phyloP scores from a whole-genome alignment of 345 rosid species.

The Eucalyptus tenuipes region DNA sequence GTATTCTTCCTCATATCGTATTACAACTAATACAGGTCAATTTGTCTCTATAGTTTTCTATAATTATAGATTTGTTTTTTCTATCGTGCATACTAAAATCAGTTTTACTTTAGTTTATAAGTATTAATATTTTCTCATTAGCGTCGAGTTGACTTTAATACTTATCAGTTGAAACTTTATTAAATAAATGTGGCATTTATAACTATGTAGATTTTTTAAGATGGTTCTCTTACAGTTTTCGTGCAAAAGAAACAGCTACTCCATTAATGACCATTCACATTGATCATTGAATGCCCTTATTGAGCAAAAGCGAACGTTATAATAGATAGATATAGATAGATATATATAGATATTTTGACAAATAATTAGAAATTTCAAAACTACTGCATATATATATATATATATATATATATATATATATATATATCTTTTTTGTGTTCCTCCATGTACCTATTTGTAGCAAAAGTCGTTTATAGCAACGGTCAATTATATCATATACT shows the following conservation, averaged over 20 bases:
- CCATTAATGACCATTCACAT: neutral
- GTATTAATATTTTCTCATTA: neutral
- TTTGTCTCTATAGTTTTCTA: neutral
- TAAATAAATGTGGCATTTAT: neutral
- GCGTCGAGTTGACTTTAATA: neutral
- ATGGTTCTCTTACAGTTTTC: neutral
- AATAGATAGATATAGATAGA: neutral
- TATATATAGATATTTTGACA: fast-evolving
- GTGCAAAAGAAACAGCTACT: neutral
- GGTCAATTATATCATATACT: neutral
- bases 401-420: neutral
- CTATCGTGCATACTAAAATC: neutral
- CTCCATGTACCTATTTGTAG: neutral
- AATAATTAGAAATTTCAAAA: neutral
- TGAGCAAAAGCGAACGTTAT: neutral
- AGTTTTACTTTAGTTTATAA: neutral
- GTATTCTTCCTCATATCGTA: neutral
- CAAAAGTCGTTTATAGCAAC: neutral
- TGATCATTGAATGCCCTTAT: neutral
- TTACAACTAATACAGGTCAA: neutral
- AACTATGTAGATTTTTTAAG: neutral
- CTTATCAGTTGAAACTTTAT: neutral
- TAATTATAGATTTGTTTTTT: no score
- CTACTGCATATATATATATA: neutral
- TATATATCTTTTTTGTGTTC: neutral